Evolutionary conservation across 176 grass and related monocot species (phyloP).

Genomic region (Eragrostis nindensis): DNA sequence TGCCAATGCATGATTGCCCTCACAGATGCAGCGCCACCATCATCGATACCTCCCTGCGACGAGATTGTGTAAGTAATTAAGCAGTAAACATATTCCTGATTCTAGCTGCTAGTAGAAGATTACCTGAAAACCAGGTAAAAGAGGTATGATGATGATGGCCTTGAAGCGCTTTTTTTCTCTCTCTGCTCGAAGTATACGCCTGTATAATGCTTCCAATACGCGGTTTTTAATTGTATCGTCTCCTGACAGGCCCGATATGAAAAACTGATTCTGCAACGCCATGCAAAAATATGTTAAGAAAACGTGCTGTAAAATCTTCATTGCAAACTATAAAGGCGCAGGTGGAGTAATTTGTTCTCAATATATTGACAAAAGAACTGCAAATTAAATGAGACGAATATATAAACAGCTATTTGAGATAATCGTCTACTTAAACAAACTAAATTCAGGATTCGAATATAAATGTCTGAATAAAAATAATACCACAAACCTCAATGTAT

Average conservation of each 20-base stretch:
- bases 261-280: slow-evolving; percentile 92
- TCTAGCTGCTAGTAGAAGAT: slow-evolving; percentile 8
- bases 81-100: slow-evolving; percentile 11
- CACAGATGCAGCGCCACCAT: slow-evolving; percentile 92
- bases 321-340: not conserved
- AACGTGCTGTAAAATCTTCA: slow-evolving; percentile 15
- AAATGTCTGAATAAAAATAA: slow-evolving; percentile 6
- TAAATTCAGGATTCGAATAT: slow-evolving; percentile 24
- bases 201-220: slow-evolving; percentile 88
- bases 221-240: slow-evolving; percentile 95
- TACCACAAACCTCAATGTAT: slow-evolving; percentile 82
- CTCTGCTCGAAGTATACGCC: slow-evolving; percentile 84
- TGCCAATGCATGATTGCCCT: slow-evolving; percentile 99
- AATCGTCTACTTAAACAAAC: slow-evolving; percentile 14
- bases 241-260: slow-evolving; percentile 94
- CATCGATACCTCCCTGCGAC: slow-evolving; percentile 96
- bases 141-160: slow-evolving; percentile 88
- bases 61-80: slow-evolving; percentile 33
- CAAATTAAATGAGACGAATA: slow-evolving; percentile 8
- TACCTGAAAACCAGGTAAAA: slow-evolving; percentile 98
- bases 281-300: slow-evolving; percentile 26
- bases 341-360: slow-evolving; percentile 11
- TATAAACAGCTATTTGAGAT: slow-evolving; percentile 6
- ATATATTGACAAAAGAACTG: slow-evolving; percentile 5
- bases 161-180: slow-evolving; percentile 84